These are phyloP conservation scores for Secale cereale DNA, from an alignment of 176 grass and related monocot species.

Conservation along the genomic window DNA sequence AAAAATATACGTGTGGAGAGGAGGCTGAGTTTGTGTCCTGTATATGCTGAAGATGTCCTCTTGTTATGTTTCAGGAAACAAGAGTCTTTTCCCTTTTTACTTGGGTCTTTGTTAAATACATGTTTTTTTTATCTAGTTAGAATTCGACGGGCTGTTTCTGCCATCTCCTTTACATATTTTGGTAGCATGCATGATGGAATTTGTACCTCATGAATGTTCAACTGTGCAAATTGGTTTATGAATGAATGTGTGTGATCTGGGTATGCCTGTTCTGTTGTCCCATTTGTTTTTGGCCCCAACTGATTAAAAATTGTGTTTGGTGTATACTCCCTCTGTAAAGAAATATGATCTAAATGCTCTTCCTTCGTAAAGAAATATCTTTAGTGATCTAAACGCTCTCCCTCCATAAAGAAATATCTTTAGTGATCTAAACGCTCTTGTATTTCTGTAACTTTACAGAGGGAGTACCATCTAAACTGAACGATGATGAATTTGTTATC, in stretches of 20 bases:
- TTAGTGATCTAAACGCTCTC: too few relatives aligned
- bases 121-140: conserved; percentile 2
- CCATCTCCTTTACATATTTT: conserved; percentile 19
- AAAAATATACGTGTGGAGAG: neutral
- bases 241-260: neutral
- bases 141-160: neutral
- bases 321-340: too few relatives aligned
- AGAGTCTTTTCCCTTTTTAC: neutral
- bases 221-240: neutral
- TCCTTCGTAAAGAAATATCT: too few relatives aligned
- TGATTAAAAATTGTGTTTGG: neutral
- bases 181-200: neutral
- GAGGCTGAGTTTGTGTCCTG: neutral
- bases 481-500: neutral
- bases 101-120: neutral
- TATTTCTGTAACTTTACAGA: too few relatives aligned
- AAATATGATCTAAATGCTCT: too few relatives aligned
- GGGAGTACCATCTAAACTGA: neutral
- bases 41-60: conserved; percentile 22
- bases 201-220: neutral
- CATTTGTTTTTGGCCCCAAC: neutral
- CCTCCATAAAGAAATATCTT: too few relatives aligned
- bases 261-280: neutral
- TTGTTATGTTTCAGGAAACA: neutral
- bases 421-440: too few relatives aligned